These are phyloP conservation scores for Cucurbita argyrosperma DNA, from an alignment of 306 rosid species.

Conservation along the genomic window DNA sequence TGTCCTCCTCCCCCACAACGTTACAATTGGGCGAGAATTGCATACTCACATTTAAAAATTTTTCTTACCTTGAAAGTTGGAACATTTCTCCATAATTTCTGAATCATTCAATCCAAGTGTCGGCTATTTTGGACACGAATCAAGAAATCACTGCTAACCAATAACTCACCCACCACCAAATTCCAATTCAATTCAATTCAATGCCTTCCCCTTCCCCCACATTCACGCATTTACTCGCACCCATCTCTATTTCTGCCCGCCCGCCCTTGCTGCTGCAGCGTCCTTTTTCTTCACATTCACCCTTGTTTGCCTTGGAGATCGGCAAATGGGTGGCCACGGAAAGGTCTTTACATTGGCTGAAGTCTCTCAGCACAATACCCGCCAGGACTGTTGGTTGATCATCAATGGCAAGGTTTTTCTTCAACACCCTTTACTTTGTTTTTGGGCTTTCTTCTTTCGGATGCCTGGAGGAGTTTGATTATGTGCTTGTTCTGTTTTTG, in stretches of 20 bases:
- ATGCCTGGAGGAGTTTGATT: background rate
- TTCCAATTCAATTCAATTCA: background rate
- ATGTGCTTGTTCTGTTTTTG: too few species aligned
- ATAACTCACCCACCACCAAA: background rate
- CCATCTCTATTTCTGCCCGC: background rate
- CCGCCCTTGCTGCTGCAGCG: background rate
- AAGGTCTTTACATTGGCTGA: constrained; percentile 25
- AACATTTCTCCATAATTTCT: too few species aligned
- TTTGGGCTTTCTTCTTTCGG: background rate
- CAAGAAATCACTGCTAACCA: background rate
- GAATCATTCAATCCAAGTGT: background rate
- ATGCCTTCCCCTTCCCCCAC: background rate
- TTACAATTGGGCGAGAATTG: too few species aligned
- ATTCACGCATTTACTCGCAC: background rate
- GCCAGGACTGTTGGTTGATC: constrained; percentile 34
- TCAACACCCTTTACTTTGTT: background rate
- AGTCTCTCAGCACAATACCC: constrained; percentile 26
- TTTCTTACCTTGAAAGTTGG: too few species aligned
- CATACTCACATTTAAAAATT: too few species aligned
- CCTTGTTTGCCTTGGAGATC: background rate
- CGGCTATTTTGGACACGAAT: background rate
- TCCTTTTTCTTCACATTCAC: background rate
- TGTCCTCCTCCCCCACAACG: too few species aligned
- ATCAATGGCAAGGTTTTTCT: constrained; percentile 24
- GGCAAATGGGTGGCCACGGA: constrained; percentile 19